Evolutionary conservation across 2,329 filamentous ascomycete genomes (phyloP).

Genomic region (Domatiomyces globalis): DNA sequence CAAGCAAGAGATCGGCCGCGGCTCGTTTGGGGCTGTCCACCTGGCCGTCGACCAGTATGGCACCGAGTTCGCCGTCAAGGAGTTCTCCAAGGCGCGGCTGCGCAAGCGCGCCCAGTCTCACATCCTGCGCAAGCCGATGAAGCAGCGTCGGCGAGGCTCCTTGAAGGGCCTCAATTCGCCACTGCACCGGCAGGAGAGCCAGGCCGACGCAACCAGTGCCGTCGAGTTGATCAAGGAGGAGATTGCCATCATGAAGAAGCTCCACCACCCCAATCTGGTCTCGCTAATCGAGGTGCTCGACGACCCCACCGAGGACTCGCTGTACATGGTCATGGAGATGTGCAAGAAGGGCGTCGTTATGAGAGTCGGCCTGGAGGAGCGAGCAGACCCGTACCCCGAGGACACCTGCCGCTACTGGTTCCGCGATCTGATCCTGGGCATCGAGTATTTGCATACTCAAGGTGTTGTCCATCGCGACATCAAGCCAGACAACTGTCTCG

Average conservation of each 20-base stretch:
- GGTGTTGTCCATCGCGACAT: slow-evolving; percentile 93
- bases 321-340: slow-evolving; percentile 99
- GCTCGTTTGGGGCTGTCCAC: slow-evolving; percentile 89
- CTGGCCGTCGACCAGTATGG: slow-evolving; percentile 81
- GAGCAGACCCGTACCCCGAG: slow-evolving; percentile 65
- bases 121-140: slow-evolving; percentile 54
- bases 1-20: slow-evolving; percentile 87
- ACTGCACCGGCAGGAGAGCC: slow-evolving; percentile 41
- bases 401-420: slow-evolving; percentile 85
- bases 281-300: slow-evolving; percentile 86
- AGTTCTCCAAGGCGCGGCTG: slow-evolving; percentile 86
- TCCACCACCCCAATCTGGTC: slow-evolving; percentile 89
- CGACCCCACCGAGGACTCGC: slow-evolving; percentile 83
- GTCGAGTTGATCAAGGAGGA: slow-evolving; percentile 86
- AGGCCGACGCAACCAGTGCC: slow-evolving; percentile 41
- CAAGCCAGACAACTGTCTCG: slow-evolving; percentile 88
- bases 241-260: slow-evolving; percentile 98
- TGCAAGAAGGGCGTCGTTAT: slow-evolving; percentile 96
- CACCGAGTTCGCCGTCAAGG: slow-evolving; percentile 89
- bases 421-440: slow-evolving; percentile 81
- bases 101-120: slow-evolving; percentile 83
- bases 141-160: slow-evolving; percentile 37
- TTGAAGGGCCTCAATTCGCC: slow-evolving; percentile 47
- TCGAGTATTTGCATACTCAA: slow-evolving; percentile 91
- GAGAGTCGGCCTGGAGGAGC: slow-evolving; percentile 80